Base-by-base conservation (phyloP, 371 early-diverging fungal species). In the Actinomucor elegans region DNA sequence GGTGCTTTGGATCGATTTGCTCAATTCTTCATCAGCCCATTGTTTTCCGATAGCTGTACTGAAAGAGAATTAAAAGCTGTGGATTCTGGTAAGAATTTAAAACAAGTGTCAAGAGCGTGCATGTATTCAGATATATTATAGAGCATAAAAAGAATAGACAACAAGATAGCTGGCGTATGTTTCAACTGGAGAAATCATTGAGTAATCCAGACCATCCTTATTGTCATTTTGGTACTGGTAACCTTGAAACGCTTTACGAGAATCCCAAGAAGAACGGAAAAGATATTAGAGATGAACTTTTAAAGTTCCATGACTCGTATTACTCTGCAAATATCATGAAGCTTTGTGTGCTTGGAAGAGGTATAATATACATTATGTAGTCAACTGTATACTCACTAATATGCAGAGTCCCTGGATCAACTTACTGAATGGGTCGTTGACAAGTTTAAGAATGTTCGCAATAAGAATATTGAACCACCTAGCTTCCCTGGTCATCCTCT, bases 291-390 rank as follows among this genome's bases (percentile, higher is more conserved):
- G 81, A 86, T 24, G 85, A 87, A 52, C 71, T 96, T 21, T 67
- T 98, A 35, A 86, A 94, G 45, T 96, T 96, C 60, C 91, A 98
- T 63, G 81, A 84, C 14, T 70, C 75, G 41, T 93, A 92, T 68
- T 98, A 98, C 65, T 93, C 94, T 24, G 89, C 97, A 15, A 94
- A 97, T 62, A 88, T 94, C 29, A 98, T 97, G 97, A 90, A 89
- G 61, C 78, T 96, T n/a, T 92, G 89, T 37, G 81, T 98, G 18
- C 69, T 92, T 18, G 98, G 98, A 9, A 80, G 88, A 73, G 90
- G 90, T 87, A 75, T n/a, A n/a, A n/a, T n/a, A n/a, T n/a, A n/a
- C n/a, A n/a, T n/a, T n/a, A n/a, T n/a, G n/a, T n/a, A n/a, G n/a
- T n/a, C n/a, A n/a, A n/a, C 17, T 31, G 35, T 36, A 18, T 27